A percentile compares a stretch with the other conserved stretches of the same genome.
Conservation (phyloP, 1,139 yeast genomes). For the Magnusiomyces fungicola region DNA sequence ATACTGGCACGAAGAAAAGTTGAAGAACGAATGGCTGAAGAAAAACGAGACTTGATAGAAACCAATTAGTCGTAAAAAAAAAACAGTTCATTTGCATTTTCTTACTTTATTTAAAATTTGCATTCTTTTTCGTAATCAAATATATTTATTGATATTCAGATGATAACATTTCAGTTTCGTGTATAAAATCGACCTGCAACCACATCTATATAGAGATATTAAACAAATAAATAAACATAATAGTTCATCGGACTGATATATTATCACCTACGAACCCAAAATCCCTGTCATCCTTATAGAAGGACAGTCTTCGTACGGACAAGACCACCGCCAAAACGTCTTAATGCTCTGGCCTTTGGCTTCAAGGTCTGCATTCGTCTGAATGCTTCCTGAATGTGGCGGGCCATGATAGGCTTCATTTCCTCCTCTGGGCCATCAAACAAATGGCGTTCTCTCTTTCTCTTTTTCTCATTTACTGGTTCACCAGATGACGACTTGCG, state of each 20-base stretch:
- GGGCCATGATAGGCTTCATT: constrained; percentile 72
- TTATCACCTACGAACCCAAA: too few species aligned
- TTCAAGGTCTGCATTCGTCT: constrained; percentile 62
- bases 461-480: constrained; percentile 21
- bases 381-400: constrained; percentile 91
- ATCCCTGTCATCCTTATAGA: constrained; percentile 21
- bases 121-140: too few species aligned
- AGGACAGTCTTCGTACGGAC: constrained; percentile 31
- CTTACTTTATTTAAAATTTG: too few species aligned
- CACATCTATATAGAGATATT: background rate
- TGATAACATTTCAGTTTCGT: too few species aligned
- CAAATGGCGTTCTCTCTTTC: constrained; percentile 47
- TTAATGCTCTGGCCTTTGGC: constrained; percentile 55
- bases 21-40: too few species aligned
- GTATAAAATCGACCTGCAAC: too few species aligned
- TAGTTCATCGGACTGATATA: too few species aligned
- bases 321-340: constrained; percentile 66
- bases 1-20: too few species aligned
- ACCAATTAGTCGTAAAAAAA: too few species aligned
- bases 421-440: constrained; percentile 91
- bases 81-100: too few species aligned
- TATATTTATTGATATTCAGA: too few species aligned
- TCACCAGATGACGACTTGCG: constrained; percentile 12
- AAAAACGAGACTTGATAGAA: too few species aligned
- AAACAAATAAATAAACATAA: background rate